phyloP scores from a whole-genome alignment of 176 grass and related monocot genomes.

The Carex scoparia region DNA sequence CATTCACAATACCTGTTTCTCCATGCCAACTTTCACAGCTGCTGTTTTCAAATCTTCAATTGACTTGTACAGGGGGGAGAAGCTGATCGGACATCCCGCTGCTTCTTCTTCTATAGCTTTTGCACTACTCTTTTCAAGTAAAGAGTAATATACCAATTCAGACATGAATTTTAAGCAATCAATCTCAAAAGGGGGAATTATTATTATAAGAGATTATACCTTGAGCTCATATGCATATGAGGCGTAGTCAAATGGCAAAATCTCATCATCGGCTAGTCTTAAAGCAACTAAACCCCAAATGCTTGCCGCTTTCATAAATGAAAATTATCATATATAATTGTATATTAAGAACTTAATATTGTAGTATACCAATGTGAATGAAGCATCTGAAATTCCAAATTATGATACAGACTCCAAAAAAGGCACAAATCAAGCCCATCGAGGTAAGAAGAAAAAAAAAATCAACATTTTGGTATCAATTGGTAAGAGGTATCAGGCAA shows the following conservation, averaged over 20 bases:
- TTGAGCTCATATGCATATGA: slow-evolving; percentile 56
- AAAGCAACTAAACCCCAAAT: slow-evolving; percentile 85
- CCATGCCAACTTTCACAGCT: slow-evolving; percentile 33
- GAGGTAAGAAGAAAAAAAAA: neutral
- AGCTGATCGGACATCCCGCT: slow-evolving; percentile 37
- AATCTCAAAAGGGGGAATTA: neutral
- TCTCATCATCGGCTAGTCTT: slow-evolving; percentile 58
- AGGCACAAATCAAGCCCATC: neutral
- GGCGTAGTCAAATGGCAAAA: slow-evolving; percentile 71
- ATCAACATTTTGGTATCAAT: neutral
- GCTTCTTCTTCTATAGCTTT: slow-evolving; percentile 36
- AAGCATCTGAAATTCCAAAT: neutral
- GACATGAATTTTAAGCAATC: neutral
- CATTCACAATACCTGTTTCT: slow-evolving; percentile 50
- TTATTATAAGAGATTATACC: slow-evolving; percentile 26
- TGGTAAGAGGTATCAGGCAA: neutral
- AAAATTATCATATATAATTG: neutral
- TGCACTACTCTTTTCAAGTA: slow-evolving; percentile 30
- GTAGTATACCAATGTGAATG: neutral
- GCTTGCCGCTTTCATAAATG: slow-evolving; percentile 47
- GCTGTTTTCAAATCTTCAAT: slow-evolving; percentile 44
- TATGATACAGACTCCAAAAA: neutral
- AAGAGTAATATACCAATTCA: slow-evolving; percentile 10
- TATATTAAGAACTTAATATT: neutral
- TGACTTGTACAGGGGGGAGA: slow-evolving; percentile 61